These are phyloP conservation scores for Fusarium concolor DNA, from an alignment of 2,329 filamentous ascomycete genomes.

Conservation along the genomic window DNA sequence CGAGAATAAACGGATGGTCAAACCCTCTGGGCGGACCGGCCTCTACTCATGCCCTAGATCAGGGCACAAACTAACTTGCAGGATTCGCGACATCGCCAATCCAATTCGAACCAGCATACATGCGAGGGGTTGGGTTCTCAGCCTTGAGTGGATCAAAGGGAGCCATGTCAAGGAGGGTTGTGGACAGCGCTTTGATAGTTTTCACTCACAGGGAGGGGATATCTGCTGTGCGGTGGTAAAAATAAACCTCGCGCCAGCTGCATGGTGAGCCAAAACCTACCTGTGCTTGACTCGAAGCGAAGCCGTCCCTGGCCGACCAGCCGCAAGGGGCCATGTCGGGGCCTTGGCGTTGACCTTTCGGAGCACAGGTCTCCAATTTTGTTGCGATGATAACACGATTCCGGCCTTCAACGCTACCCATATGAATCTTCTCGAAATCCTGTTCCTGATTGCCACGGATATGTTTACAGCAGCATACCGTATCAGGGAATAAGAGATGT, in stretches of 20 bases:
- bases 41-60: conserved; percentile 10
- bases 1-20: conserved; percentile 4
- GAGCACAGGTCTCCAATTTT: conserved; percentile 17
- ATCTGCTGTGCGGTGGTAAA: conserved; percentile 42
- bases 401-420: conserved; percentile 7
- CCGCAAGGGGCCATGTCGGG: conserved; percentile 38
- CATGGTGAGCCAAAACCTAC: conserved; percentile 27
- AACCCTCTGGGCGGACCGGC: conserved; percentile 17
- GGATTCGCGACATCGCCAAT: conserved; percentile 38
- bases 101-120: conserved; percentile 39
- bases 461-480: conserved; percentile 5
- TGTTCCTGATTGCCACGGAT: conserved; percentile 22
- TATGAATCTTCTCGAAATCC: background rate
- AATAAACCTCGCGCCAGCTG: conserved; percentile 43
- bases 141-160: conserved; percentile 32
- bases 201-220: conserved; percentile 37
- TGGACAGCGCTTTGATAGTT: conserved; percentile 36
- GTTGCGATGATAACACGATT: conserved; percentile 19
- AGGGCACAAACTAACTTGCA: conserved; percentile 36
- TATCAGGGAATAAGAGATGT: background rate
- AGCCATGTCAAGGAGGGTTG: conserved; percentile 35
- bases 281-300: conserved; percentile 41
- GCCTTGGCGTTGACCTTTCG: conserved; percentile 12
- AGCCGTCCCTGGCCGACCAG: conserved; percentile 42
- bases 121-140: conserved; percentile 44